Percentiles rank a stretch among this genome's conserved stretches.
phyloP scores from a whole-genome alignment of 768 basidiomycete genomes.

The Termitomyces sp. region DNA sequence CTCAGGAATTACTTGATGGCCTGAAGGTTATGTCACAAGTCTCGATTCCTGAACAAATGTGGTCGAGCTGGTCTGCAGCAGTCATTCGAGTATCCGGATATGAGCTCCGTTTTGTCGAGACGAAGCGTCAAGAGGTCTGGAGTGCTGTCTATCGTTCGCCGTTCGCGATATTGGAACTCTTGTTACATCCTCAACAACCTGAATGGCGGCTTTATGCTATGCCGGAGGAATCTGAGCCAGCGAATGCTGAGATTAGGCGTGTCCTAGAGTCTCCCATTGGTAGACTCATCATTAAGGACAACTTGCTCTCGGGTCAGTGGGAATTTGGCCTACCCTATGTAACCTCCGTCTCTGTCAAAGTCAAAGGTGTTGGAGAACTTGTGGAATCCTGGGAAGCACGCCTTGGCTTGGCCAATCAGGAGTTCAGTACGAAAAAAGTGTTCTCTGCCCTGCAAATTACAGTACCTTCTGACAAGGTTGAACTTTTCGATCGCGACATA shows the following conservation, averaged over 20 bases:
- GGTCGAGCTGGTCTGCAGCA: constrained; percentile 66
- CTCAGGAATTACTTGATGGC: constrained; percentile 42
- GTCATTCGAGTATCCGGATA: constrained; percentile 51
- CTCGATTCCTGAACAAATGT: constrained; percentile 47
- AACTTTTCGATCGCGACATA: constrained; percentile 69
- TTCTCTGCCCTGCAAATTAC: constrained; percentile 60
- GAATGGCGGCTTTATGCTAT: constrained; percentile 86
- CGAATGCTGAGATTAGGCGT: constrained; percentile 74
- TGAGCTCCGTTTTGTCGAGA: constrained; percentile 77
- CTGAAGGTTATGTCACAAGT: constrained; percentile 35
- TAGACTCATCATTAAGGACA: constrained; percentile 51
- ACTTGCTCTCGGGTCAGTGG: constrained; percentile 70
- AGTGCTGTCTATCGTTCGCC: constrained; percentile 71
- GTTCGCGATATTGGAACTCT: constrained; percentile 65
- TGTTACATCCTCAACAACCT: constrained; percentile 67
- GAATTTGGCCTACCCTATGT: constrained; percentile 69
- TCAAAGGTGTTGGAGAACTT: constrained; percentile 60
- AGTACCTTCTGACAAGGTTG: constrained; percentile 40
- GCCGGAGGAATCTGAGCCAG: constrained; percentile 61
- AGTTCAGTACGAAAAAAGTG: constrained; percentile 63
- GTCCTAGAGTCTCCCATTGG: constrained; percentile 74
- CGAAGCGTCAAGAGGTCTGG: constrained; percentile 89
- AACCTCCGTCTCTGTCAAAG: constrained; percentile 49
- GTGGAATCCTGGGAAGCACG: constrained; percentile 84
- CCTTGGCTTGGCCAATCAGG: constrained; percentile 63